Evolutionary conservation across 345 rosid species (phyloP), one percentile per base, ranked within the genome.

Genomic region (Euphorbia pulcherrima): DNA sequence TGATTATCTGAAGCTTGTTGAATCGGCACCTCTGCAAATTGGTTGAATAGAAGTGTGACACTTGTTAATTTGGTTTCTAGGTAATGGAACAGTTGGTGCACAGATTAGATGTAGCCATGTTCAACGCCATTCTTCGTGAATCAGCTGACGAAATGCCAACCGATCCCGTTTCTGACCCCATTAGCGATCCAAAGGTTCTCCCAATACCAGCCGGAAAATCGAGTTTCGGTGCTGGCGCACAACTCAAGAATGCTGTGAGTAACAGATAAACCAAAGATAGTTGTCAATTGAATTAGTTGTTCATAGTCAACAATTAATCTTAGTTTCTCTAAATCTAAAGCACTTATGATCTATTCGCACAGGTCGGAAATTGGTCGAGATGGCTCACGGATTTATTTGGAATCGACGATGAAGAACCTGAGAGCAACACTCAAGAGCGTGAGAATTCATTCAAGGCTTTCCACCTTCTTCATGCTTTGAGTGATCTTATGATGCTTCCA

Each of bases 401-500:
- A 37, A 79, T 78, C 48, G 92, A 84, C 51, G 93, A 90, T 4
- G 80, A 77, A 40, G 89, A 73, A 40, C 59, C 46, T 39, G 57
- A 75, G 55, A 62, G 72, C 41, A 79, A 68, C 64, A 81, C 67
- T 24, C 69, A 28, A 55, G 82, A 75, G 41, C 12, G 40, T 40
- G 81, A 77, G 72, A 69, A 80, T 68, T 80, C 90, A 51, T 87
- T 86, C 80, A 90, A 83, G 88, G 72, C 86, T 72, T 93, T 93
- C 74, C 77, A 65, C 70, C 85, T 90, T 56, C 94, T 93, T 26
- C 85, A 86, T 73, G 90, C 92, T 21, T 82, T 93, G 78, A 90
- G 96, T 61, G 96, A 90, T 82, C 90, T 90, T 57, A 86, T 93
- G 97, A 93, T 88, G 98, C 92, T 93, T 72, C 98, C 98, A 69